A percentile compares a stretch with the other conserved stretches of the same genome.
Evolutionary conservation across 2,329 filamentous ascomycete species (phyloP).

Genomic region (Cercospora sp.): DNA sequence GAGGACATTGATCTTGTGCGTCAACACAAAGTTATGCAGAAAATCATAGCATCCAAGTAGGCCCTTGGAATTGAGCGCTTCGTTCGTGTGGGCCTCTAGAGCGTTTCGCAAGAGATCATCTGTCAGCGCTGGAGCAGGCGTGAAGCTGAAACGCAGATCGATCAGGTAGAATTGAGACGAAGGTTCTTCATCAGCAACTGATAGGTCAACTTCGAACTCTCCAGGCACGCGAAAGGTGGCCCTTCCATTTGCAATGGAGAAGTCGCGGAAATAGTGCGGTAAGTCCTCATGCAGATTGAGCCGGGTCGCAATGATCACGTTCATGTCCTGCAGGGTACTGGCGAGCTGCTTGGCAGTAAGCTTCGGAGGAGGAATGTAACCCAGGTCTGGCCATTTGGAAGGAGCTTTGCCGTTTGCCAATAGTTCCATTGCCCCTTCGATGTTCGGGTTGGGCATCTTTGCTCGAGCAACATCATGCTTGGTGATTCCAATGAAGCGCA

Average conservation of each 20-base stretch:
- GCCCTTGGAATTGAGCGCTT: conserved; percentile 67
- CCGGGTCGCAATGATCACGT: conserved; percentile 78
- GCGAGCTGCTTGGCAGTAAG: conserved; percentile 72
- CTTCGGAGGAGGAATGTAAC: conserved; percentile 72
- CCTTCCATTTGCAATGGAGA: conserved; percentile 78
- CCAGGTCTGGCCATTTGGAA: conserved; percentile 76
- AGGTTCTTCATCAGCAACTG: conserved; percentile 81
- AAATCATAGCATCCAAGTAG: conserved; percentile 80
- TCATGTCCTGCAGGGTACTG: conserved; percentile 74
- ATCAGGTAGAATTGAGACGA: conserved; percentile 90
- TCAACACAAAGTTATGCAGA: conserved; percentile 83
- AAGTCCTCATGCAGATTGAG: conserved; percentile 84
- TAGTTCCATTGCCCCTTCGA: conserved; percentile 84
- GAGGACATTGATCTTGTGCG: conserved; percentile 84
- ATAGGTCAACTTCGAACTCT: conserved; percentile 92
- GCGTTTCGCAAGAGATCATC: conserved; percentile 62
- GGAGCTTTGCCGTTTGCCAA: conserved; percentile 72
- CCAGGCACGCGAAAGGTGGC: conserved; percentile 80
- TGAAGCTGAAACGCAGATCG: conserved; percentile 82
- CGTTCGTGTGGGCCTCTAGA: conserved; percentile 73
- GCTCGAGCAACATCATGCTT: conserved; percentile 72
- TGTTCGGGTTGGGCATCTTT: conserved; percentile 83
- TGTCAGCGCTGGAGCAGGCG: conserved; percentile 64
- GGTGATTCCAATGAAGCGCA: conserved; percentile 50
- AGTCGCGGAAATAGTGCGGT: conserved; percentile 74